Percentiles rank a stretch among this genome's conserved stretches.
These are phyloP conservation scores for Kwoniella newhampshirensis DNA, from an alignment of 768 basidiomycete genomes.

Conservation along the genomic window DNA sequence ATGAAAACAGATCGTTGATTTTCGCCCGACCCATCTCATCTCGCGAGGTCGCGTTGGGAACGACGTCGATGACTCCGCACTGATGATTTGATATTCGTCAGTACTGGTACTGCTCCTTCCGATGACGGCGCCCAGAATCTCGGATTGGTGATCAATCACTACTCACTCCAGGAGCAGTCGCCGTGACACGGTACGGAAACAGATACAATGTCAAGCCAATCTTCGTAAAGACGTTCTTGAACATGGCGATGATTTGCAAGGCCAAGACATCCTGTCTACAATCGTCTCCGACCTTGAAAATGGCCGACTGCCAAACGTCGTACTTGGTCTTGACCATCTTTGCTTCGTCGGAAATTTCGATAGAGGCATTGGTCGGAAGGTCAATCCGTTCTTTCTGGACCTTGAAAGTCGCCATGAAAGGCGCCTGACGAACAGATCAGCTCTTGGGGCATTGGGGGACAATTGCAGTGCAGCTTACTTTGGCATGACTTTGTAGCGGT, in stretches of 20 bases:
- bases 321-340: slow-evolving; percentile 56
- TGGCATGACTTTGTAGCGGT: slow-evolving; percentile 95
- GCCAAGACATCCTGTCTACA: slow-evolving; percentile 98
- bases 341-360: slow-evolving; percentile 60
- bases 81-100: slow-evolving; percentile 51
- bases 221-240: slow-evolving; percentile 92
- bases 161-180: slow-evolving; percentile 90
- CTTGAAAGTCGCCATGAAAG: slow-evolving; percentile 99
- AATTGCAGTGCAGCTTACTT: slow-evolving; percentile 59
- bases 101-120: slow-evolving; percentile 10
- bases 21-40: slow-evolving; percentile 99
- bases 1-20: slow-evolving; percentile 90
- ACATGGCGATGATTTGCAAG: slow-evolving; percentile 96
- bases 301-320: slow-evolving; percentile 95
- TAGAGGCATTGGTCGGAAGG: slow-evolving; percentile 70
- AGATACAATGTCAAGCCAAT: slow-evolving; percentile 88
- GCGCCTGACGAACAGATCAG: slow-evolving; percentile 64
- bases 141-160: too few species aligned
- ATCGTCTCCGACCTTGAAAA: slow-evolving; percentile 99
- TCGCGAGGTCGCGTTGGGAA: slow-evolving; percentile 93
- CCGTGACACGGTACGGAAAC: slow-evolving; percentile 94
- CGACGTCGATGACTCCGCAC: slow-evolving; percentile 98
- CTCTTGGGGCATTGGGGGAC: neutral
- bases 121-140: too few species aligned
- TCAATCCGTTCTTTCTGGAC: slow-evolving; percentile 80